Conservation (phyloP, 805 yeast species). For the Metschnikowia amazonensis region DNA sequence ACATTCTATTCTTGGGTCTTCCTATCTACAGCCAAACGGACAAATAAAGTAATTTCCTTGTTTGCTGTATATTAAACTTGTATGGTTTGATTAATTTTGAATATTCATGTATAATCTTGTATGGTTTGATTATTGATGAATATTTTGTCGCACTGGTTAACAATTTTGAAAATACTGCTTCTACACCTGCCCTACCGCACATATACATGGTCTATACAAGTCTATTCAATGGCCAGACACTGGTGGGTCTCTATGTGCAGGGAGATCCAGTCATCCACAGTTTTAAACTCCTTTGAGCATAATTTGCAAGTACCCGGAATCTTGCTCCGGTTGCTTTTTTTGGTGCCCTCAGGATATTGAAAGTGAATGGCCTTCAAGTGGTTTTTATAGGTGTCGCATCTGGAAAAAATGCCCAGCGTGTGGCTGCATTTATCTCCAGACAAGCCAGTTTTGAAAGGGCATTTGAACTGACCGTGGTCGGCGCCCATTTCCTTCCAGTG, state of each 20-base stretch:
- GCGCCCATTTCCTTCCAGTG: constrained; percentile 76
- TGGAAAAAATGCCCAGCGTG: constrained; percentile 75
- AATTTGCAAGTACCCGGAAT: constrained; percentile 74
- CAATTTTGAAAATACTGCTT: too few species aligned
- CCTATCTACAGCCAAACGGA: too few species aligned
- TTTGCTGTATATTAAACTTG: too few species aligned
- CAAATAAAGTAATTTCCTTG: too few species aligned
- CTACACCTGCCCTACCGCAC: too few species aligned
- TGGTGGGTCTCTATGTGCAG: constrained; percentile 59
- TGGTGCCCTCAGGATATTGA: constrained; percentile 82
- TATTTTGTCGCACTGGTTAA: too few species aligned
- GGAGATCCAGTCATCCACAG: constrained; percentile 76
- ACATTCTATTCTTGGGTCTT: too few species aligned
- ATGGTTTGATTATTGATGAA: too few species aligned
- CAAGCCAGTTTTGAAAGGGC: constrained; percentile 59
- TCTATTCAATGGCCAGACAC: constrained; percentile 25
- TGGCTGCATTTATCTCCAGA: constrained; percentile 56
- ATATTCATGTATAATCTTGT: too few species aligned
- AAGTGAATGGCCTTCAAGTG: constrained; percentile 88
- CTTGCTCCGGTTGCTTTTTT: constrained; percentile 65
- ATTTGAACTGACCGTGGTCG: constrained; percentile 65
- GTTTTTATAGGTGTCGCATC: constrained; percentile 90
- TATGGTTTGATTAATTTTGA: too few species aligned
- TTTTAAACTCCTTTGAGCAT: constrained; percentile 62
- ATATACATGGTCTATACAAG: neutral